These are phyloP conservation scores for Malus hybrid DNA, from an alignment of 331 rosid species.

Conservation along the genomic window DNA sequence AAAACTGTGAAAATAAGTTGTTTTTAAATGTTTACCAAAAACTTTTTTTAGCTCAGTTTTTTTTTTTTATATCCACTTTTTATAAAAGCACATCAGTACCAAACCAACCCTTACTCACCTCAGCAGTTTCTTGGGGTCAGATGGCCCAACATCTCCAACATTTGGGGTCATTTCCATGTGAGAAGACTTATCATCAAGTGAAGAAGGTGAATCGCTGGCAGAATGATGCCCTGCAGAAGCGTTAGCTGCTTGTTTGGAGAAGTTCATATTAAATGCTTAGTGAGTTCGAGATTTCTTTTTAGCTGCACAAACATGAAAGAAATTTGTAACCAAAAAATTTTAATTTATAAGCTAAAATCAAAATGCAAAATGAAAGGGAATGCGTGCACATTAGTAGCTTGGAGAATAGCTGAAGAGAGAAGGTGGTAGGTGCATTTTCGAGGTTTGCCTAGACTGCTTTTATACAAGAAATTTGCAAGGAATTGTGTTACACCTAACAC, in stretches of 20 bases:
- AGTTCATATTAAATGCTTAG: no score
- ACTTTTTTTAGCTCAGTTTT: no score
- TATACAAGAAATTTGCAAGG: background rate
- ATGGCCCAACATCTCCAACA: background rate
- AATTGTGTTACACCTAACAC: no score
- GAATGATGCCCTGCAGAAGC: background rate
- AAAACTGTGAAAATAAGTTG: no score
- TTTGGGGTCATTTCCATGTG: background rate
- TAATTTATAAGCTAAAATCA: background rate
- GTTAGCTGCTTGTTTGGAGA: background rate
- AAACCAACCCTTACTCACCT: background rate
- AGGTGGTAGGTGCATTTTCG: background rate
- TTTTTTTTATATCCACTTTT: no score
- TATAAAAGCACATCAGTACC: no score
- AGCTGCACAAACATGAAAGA: background rate
- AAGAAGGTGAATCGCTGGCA: background rate
- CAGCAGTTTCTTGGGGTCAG: background rate
- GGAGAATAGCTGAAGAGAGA: background rate
- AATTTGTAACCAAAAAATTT: background rate
- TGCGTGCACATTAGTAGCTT: background rate
- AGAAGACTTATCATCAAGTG: background rate
- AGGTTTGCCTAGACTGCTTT: background rate
- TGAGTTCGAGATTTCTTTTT: background rate
- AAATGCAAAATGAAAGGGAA: background rate
- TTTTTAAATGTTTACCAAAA: no score